Evolutionary conservation across 1,139 yeast species (phyloP).

Genomic region (Kodamaea anthophila): DNA sequence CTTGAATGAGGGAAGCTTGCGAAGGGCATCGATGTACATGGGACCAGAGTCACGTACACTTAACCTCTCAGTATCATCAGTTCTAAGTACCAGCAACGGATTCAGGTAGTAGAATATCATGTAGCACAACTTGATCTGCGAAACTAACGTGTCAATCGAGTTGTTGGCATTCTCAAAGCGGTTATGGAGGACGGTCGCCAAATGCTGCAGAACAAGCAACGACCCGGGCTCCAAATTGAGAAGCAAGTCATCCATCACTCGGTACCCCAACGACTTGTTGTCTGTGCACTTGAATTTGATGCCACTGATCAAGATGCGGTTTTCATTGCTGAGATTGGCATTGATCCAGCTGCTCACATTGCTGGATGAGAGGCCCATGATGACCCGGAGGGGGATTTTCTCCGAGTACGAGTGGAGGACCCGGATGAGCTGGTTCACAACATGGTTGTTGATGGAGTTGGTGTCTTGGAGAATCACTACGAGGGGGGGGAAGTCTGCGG

Average conservation of each 20-base stretch:
- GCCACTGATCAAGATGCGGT: conserved; percentile 29
- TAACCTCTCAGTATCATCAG: conserved; percentile 2
- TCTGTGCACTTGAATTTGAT: conserved; percentile 41
- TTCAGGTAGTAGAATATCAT: conserved; percentile 70
- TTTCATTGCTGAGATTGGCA: conserved; percentile 26
- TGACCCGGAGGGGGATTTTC: conserved; percentile 37
- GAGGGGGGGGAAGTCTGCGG: conserved; percentile 12
- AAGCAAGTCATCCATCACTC: conserved; percentile 30
- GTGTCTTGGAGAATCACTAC: conserved; percentile 58
- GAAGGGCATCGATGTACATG: conserved; percentile 18
- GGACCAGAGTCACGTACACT: background rate
- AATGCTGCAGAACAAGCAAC: conserved; percentile 17
- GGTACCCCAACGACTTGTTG: conserved; percentile 34
- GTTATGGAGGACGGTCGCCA: conserved; percentile 31
- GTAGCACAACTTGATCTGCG: conserved; percentile 53
- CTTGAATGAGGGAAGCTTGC: conserved; percentile 36
- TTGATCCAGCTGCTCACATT: conserved; percentile 33
- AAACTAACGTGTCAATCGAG: conserved; percentile 47
- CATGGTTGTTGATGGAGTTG: conserved; percentile 49
- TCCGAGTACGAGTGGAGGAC: conserved; percentile 35
- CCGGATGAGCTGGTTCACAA: conserved; percentile 45
- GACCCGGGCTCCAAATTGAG: conserved; percentile 14
- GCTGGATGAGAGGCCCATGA: conserved; percentile 53
- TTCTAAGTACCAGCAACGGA: conserved; percentile 47
- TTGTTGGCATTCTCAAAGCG: conserved; percentile 39